Conservation (phyloP, 805 yeast genomes). For the Tetrapisispora phaffii region DNA sequence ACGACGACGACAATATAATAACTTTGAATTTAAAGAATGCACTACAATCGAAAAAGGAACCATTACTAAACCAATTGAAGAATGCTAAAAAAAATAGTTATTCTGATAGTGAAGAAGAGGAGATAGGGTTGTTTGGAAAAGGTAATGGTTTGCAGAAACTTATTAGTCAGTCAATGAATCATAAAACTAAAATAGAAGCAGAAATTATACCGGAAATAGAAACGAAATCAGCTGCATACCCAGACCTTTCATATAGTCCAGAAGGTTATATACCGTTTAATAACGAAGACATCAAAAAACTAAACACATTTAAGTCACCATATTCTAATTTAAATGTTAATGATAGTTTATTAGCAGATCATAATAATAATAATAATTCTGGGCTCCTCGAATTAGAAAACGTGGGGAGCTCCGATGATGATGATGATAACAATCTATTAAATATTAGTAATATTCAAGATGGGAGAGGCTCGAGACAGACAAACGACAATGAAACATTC, state of each 20-base stretch:
- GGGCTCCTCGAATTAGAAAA: slow-evolving; percentile 4
- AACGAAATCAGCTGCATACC: slow-evolving; percentile 32
- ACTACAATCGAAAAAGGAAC: slow-evolving; percentile 24
- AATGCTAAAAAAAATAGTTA: not conserved
- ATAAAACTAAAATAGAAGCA: slow-evolving; percentile 8
- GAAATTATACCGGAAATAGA: slow-evolving; percentile 39
- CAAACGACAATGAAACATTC: not conserved
- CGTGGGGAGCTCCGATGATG: slow-evolving; percentile 9
- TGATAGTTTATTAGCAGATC: not conserved
- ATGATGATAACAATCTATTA: slow-evolving; percentile 1
- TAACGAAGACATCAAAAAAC: slow-evolving; percentile 23
- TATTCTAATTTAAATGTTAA: slow-evolving; percentile 3
- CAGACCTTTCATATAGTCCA: slow-evolving; percentile 37
- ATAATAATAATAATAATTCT: slow-evolving; percentile 17
- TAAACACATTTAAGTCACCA: slow-evolving; percentile 16
- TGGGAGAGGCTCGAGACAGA: not conserved
- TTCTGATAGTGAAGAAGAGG: slow-evolving; percentile 5
- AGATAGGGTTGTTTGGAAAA: slow-evolving; percentile 8
- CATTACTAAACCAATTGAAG: slow-evolving; percentile 4
- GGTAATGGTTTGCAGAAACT: slow-evolving; percentile 12
- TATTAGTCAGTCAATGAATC: slow-evolving; percentile 8
- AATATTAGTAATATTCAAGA: not conserved
- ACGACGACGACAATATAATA: slow-evolving; percentile 15
- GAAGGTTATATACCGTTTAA: slow-evolving; percentile 35
- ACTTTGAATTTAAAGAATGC: slow-evolving; percentile 26